phyloP scores from a whole-genome alignment of 1,139 yeast genomes.

The Magnusiomyces sp. region DNA sequence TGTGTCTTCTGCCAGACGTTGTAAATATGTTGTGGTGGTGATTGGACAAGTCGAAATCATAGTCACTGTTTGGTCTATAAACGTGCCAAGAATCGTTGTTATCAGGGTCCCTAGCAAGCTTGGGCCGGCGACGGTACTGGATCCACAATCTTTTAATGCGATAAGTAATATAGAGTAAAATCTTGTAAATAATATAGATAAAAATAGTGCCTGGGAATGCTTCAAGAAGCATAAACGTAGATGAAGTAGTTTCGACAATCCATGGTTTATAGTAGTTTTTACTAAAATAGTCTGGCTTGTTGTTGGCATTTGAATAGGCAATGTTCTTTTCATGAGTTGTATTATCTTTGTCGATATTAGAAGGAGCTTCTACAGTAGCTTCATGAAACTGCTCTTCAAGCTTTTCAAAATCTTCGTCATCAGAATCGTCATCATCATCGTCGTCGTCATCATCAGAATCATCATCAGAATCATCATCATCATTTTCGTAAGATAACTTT shows the following conservation, averaged over 20 bases:
- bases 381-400: neutral
- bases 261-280: neutral
- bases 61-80: neutral
- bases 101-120: slow-evolving; percentile 2
- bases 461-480: neutral
- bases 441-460: no score
- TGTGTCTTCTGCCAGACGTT: no score
- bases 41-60: neutral
- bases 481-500: no score
- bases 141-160: slow-evolving; percentile 5
- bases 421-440: neutral
- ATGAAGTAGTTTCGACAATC: slow-evolving; percentile 7
- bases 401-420: neutral
- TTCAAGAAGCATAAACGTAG: slow-evolving; percentile 8
- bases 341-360: no score
- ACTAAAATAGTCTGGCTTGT: neutral
- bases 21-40: neutral
- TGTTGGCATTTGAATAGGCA: neutral
- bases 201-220: slow-evolving; percentile 13
- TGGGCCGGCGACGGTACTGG: slow-evolving; percentile 1
- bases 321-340: no score
- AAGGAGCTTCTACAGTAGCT: neutral
- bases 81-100: neutral
- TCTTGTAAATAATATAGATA: slow-evolving; percentile 7
- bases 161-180: slow-evolving; percentile 5